phyloP scores from a whole-genome alignment of 129 eudicot species.

The Daucus carota region DNA sequence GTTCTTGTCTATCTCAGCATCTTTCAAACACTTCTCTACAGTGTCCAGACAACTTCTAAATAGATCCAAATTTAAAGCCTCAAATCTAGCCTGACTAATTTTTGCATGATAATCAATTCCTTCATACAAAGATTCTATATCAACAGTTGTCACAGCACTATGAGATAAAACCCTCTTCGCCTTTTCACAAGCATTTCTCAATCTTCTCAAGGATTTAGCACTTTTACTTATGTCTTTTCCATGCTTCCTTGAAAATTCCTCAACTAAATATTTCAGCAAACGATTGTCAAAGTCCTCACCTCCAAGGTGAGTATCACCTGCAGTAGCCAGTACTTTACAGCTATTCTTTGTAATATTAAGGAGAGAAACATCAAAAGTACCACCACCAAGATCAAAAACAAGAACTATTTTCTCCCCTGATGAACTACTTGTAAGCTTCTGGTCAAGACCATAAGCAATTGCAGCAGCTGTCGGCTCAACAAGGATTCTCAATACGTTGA shows the following conservation, averaged over 20 bases:
- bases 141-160: not conserved
- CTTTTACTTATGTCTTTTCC: not conserved
- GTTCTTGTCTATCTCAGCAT: not conserved
- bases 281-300: constrained; percentile 4
- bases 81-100: not conserved
- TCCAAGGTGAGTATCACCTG: not conserved
- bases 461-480: constrained; percentile 6
- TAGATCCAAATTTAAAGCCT: not conserved
- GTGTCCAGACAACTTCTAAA: not conserved
- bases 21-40: not conserved
- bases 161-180: not conserved
- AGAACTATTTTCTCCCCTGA: not conserved
- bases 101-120: not conserved
- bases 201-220: not conserved
- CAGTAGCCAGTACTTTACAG: not conserved
- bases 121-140: not conserved
- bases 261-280: not conserved
- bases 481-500: not conserved
- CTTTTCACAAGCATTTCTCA: not conserved
- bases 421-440: not conserved
- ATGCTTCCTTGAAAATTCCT: not conserved
- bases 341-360: not conserved
- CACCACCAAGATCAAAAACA: not conserved
- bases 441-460: not conserved
- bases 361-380: not conserved